These are phyloP conservation scores for Abortiporus biennis DNA, from an alignment of 1,284 basidiomycete genomes.

Conservation along the genomic window DNA sequence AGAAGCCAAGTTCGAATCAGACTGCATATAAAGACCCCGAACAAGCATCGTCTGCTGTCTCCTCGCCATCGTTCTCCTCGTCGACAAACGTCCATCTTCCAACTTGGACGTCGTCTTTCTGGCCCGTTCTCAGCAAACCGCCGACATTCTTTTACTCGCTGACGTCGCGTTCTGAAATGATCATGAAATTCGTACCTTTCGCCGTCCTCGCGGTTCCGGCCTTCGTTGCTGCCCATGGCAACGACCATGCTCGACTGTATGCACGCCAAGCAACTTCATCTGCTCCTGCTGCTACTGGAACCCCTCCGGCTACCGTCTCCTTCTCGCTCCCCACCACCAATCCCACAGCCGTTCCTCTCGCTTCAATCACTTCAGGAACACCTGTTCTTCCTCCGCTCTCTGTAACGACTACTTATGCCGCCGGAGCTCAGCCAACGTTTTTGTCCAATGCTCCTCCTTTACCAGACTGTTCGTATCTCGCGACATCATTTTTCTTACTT, in stretches of 20 bases:
- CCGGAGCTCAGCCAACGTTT: constrained; percentile 38
- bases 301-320: constrained; percentile 24
- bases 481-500: constrained; percentile 11
- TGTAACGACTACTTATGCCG: constrained; percentile 30
- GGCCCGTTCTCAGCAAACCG: constrained; percentile 4
- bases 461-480: constrained; percentile 40
- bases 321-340: constrained; percentile 45
- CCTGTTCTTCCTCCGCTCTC: constrained; percentile 31
- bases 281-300: constrained; percentile 20
- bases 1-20: too few species aligned
- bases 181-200: constrained; percentile 32
- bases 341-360: constrained; percentile 53
- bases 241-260: constrained; percentile 17
- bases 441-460: constrained; percentile 45
- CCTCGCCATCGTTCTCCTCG: constrained; percentile 1
- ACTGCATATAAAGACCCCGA: background rate
- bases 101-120: background rate
- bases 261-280: constrained; percentile 24
- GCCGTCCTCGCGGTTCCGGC: constrained; percentile 27
- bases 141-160: constrained; percentile 15
- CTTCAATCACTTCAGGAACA: constrained; percentile 36
- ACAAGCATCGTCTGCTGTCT: background rate
- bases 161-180: constrained; percentile 13
- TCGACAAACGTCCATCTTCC: constrained; percentile 4
- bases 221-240: constrained; percentile 23